phyloP scores from a whole-genome alignment of 2,329 filamentous ascomycete species.

The Arthrobotrys conoides region DNA sequence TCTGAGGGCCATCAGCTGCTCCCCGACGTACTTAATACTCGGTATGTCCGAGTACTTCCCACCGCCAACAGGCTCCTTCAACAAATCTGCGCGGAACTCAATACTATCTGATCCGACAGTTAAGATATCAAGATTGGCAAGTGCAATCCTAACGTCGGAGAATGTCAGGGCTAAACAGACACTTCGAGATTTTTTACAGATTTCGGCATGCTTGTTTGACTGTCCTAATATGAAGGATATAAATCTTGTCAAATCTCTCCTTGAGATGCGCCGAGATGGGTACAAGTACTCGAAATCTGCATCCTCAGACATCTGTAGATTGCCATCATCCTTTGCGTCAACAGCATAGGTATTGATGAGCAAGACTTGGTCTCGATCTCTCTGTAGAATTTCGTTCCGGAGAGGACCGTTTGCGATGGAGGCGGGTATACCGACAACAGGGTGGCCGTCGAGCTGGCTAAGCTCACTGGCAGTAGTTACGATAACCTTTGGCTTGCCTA shows the following conservation, averaged over 20 bases:
- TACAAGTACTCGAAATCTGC: slow-evolving; percentile 93
- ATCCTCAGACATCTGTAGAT: slow-evolving; percentile 72
- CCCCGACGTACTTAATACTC: slow-evolving; percentile 85
- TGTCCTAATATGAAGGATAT: slow-evolving; percentile 84
- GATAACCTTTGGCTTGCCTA: slow-evolving; percentile 79
- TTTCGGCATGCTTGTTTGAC: slow-evolving; percentile 81
- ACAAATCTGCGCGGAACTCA: slow-evolving; percentile 84
- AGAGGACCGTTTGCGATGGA: slow-evolving; percentile 67
- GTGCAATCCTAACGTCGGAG: slow-evolving; percentile 83
- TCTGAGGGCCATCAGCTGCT: slow-evolving; percentile 86
- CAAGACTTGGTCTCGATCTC: slow-evolving; percentile 74
- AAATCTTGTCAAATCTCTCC: slow-evolving; percentile 83
- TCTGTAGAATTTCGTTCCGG: slow-evolving; percentile 73
- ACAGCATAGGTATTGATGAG: slow-evolving; percentile 84
- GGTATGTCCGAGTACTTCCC: slow-evolving; percentile 77
- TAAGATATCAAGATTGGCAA: slow-evolving; percentile 87
- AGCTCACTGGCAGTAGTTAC: slow-evolving; percentile 72
- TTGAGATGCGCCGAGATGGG: slow-evolving; percentile 78
- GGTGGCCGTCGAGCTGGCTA: slow-evolving; percentile 56
- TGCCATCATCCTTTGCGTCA: slow-evolving; percentile 75
- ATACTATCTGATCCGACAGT: slow-evolving; percentile 89
- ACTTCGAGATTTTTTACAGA: slow-evolving; percentile 82
- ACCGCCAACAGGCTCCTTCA: slow-evolving; percentile 74
- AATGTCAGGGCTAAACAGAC: slow-evolving; percentile 92
- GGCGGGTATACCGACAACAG: slow-evolving; percentile 39